Percentiles rank a stretch among this genome's conserved stretches.
These are phyloP conservation scores for Aspergillus olivimuriae DNA, from an alignment of 495 filamentous ascomycete genomes.

Conservation along the genomic window DNA sequence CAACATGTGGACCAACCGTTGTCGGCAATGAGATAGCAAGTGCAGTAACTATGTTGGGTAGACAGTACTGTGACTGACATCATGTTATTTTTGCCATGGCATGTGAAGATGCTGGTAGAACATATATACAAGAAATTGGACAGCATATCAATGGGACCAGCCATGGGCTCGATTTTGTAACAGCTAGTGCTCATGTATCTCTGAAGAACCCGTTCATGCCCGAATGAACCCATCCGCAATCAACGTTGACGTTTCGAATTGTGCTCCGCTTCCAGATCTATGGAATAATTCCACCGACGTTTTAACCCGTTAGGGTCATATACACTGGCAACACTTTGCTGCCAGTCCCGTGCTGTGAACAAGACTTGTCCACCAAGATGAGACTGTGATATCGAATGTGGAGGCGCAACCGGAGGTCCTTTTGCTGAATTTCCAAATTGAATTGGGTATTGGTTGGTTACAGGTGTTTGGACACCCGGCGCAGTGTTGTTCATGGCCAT, in stretches of 20 bases:
- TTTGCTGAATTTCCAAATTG: slow-evolving; percentile 33
- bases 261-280: slow-evolving; percentile 27
- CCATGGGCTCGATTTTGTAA: too few relatives aligned
- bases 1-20: too few relatives aligned
- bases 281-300: slow-evolving; percentile 56
- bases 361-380: slow-evolving; percentile 56
- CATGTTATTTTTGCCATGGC: too few relatives aligned
- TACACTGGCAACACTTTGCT: slow-evolving; percentile 85
- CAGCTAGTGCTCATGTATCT: too few relatives aligned
- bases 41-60: too few relatives aligned
- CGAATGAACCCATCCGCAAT: too few relatives aligned
- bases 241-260: slow-evolving; percentile 32
- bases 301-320: slow-evolving; percentile 73
- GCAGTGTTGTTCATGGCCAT: slow-evolving; percentile 28
- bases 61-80: too few relatives aligned
- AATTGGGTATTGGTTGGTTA: slow-evolving; percentile 29
- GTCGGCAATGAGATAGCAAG: too few relatives aligned
- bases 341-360: slow-evolving; percentile 94
- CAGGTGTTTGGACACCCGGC: slow-evolving; percentile 25
- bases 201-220: too few relatives aligned
- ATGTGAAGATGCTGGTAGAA: too few relatives aligned
- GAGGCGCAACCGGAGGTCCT: slow-evolving; percentile 24
- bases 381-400: slow-evolving; percentile 47
- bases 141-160: too few relatives aligned
- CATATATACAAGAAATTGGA: too few relatives aligned